Conservation (phyloP, 2,329 filamentous ascomycete species). For the Chaetomiaceae sp. region DNA sequence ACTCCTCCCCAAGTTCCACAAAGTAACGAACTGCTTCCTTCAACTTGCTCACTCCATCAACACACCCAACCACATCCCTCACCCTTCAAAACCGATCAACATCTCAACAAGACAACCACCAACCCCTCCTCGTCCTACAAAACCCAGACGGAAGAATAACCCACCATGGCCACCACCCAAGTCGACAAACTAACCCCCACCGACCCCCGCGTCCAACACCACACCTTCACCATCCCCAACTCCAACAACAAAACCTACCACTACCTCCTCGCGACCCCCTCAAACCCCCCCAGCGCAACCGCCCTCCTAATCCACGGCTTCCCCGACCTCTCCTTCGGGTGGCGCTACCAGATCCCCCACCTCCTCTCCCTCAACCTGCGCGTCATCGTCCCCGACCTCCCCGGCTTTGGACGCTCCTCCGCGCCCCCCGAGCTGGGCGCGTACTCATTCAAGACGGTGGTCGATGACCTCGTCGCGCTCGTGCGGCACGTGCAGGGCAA, state of each 20-base stretch:
- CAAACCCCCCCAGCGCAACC: constrained; percentile 31
- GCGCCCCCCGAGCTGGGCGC: constrained; percentile 56
- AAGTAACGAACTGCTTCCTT: no score
- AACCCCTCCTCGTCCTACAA: no score
- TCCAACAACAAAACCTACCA: constrained; percentile 59
- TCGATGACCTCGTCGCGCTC: constrained; percentile 71
- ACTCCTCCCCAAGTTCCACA: no score
- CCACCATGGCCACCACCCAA: constrained; percentile 2
- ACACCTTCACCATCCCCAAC: constrained; percentile 52
- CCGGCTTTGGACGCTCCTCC: constrained; percentile 77
- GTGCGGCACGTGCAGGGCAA: constrained; percentile 63
- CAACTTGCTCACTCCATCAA: no score
- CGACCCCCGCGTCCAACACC: constrained; percentile 62
- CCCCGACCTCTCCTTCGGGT: constrained; percentile 78
- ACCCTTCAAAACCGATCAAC: no score
- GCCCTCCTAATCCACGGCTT: constrained; percentile 63
- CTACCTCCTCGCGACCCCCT: constrained; percentile 48
- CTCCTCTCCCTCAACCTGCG: constrained; percentile 67
- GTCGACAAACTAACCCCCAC: constrained; percentile 58
- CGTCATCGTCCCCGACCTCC: constrained; percentile 79
- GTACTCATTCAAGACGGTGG: constrained; percentile 68
- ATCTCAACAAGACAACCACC: not conserved
- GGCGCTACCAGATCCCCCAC: constrained; percentile 82
- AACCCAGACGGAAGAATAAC: not conserved
- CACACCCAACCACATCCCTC: no score